Conservation (phyloP, 2,329 filamentous ascomycete genomes). For the Waltergamsia citrina region DNA sequence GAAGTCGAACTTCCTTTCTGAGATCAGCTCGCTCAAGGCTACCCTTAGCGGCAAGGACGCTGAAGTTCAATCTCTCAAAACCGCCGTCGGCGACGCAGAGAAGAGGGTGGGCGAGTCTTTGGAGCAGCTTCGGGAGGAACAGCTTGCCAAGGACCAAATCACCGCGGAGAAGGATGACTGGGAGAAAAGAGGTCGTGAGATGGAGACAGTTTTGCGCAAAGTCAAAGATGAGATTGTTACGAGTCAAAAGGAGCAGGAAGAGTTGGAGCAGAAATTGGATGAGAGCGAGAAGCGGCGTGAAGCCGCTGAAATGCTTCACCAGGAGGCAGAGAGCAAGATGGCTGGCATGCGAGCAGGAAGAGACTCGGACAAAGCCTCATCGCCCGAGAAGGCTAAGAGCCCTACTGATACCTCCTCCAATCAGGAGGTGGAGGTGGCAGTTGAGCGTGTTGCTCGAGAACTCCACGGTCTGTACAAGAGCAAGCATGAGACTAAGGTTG, state of each 20-base stretch:
- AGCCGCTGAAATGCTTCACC: conserved; percentile 64
- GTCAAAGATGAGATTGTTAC: conserved; percentile 75
- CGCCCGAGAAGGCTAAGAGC: conserved; percentile 28
- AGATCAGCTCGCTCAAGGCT: conserved; percentile 90
- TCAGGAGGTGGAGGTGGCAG: conserved; percentile 70
- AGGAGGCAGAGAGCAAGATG: conserved; percentile 68
- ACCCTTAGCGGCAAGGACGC: conserved; percentile 89
- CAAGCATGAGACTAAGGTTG: conserved; percentile 95
- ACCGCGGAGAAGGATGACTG: conserved; percentile 70
- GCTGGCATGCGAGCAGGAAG: conserved; percentile 62
- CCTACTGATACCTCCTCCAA: conserved; percentile 19
- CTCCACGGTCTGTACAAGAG: conserved; percentile 89
- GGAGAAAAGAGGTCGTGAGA: conserved; percentile 77
- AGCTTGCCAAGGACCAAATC: conserved; percentile 58
- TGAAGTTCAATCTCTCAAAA: conserved; percentile 78
- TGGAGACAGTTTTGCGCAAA: conserved; percentile 70
- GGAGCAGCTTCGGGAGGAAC: conserved; percentile 74
- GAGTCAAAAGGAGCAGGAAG: conserved; percentile 71
- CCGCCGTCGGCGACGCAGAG: conserved; percentile 82
- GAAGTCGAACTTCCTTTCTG: conserved; percentile 82
- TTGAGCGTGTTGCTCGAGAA: conserved; percentile 89
- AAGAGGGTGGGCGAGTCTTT: conserved; percentile 79
- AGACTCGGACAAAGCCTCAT: conserved; percentile 23
- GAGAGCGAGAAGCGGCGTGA: conserved; percentile 68
- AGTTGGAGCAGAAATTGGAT: conserved; percentile 64